These are phyloP conservation scores for Kwoniella heveanensis DNA, from an alignment of 768 basidiomycete species.

Conservation along the genomic window DNA sequence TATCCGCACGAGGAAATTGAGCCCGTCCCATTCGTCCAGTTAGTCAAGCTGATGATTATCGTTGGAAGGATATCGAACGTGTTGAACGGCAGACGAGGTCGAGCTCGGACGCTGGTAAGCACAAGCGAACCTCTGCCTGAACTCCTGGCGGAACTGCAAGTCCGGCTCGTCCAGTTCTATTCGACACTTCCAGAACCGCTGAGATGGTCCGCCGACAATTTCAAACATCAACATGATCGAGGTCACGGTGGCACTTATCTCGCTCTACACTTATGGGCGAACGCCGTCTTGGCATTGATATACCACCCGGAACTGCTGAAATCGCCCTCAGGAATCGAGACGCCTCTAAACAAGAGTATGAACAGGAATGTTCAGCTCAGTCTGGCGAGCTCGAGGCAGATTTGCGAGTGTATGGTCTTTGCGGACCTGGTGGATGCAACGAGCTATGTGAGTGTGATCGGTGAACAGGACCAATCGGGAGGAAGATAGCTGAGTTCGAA, in stretches of 20 bases:
- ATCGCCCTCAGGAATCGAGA: slow-evolving; percentile 49
- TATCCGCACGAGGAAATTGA: slow-evolving; percentile 32
- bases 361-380: slow-evolving; percentile 45
- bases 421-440: slow-evolving; percentile 42
- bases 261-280: slow-evolving; percentile 43
- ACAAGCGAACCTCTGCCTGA: slow-evolving; percentile 40
- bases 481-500: no score
- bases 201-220: slow-evolving; percentile 51
- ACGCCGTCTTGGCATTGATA: slow-evolving; percentile 50
- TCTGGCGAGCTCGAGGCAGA: slow-evolving; percentile 44
- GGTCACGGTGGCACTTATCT: slow-evolving; percentile 47
- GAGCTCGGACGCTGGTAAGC: slow-evolving; percentile 42
- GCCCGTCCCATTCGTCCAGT: slow-evolving; percentile 50
- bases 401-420: slow-evolving; percentile 55
- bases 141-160: slow-evolving; percentile 45
- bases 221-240: slow-evolving; percentile 45
- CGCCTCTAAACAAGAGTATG: slow-evolving; percentile 50
- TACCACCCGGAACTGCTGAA: slow-evolving; percentile 54
- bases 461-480: background rate
- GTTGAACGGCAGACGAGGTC: slow-evolving; percentile 50
- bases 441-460: slow-evolving; percentile 26
- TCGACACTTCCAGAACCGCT: slow-evolving; percentile 43
- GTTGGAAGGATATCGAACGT: slow-evolving; percentile 52
- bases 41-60: slow-evolving; percentile 53
- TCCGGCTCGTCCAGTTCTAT: slow-evolving; percentile 46